Evolutionary conservation across 345 rosid genomes (phyloP).

Genomic region (Dipteronia dyeriana): DNA sequence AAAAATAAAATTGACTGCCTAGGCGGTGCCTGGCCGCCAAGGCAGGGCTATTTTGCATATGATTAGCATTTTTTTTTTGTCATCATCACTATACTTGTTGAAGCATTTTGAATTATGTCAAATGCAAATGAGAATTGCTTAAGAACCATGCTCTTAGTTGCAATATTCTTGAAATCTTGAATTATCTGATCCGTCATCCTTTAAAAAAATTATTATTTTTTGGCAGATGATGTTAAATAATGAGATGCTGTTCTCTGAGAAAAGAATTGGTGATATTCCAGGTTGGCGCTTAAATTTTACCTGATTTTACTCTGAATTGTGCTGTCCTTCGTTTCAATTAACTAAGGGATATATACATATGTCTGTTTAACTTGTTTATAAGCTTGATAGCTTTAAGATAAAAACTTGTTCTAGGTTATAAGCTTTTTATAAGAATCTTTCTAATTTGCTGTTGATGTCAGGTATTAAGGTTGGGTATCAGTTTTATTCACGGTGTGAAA

Average conservation of each 20-base stretch:
- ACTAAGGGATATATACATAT: background rate
- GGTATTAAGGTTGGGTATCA: slow-evolving; percentile 88
- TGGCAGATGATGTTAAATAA: slow-evolving; percentile 57
- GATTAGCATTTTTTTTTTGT: background rate
- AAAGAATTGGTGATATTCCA: slow-evolving; percentile 72
- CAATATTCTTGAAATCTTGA: background rate
- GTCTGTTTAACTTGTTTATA: background rate
- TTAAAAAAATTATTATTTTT: background rate
- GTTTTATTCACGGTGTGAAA: slow-evolving; percentile 91
- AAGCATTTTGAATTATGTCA: background rate
- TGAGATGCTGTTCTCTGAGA: slow-evolving; percentile 52
- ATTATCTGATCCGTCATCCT: background rate
- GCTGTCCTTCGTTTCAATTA: background rate
- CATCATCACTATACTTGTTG: background rate
- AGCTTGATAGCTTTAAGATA: background rate
- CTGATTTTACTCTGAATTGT: background rate
- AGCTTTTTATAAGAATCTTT: background rate
- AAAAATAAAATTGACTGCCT: no score
- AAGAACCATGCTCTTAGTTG: background rate
- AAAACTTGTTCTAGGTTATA: background rate
- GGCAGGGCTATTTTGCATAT: background rate
- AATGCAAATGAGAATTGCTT: background rate
- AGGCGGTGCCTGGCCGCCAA: no score
- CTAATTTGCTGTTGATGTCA: slow-evolving; percentile 31
- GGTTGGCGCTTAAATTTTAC: slow-evolving; percentile 42